Base-by-base conservation (phyloP, 176 grass and related monocot genomes). In the Miscanthus lutarioriparius region DNA sequence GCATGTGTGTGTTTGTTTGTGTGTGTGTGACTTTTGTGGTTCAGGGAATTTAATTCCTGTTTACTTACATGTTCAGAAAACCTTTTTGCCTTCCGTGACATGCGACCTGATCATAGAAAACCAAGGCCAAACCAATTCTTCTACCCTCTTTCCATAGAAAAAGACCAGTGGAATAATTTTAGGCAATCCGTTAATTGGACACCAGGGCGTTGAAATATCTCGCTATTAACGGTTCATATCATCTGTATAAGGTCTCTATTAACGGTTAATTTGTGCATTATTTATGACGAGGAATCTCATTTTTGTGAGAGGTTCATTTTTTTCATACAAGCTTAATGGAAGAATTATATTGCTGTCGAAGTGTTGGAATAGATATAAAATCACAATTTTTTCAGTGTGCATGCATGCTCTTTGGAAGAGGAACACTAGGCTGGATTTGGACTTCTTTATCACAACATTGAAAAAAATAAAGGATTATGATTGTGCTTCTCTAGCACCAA, bases 51-150 rank as follows among this genome's bases (percentile, higher is more conserved):
- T 9, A 82, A 72, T 72, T 59, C 23, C 14, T 82, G 43, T 53
- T 77, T 85, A 28, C 64, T 27, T 70, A n/a, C 16, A 23, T 17
- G 16, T 3, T 41, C 14, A n/a, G 63, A 40, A 68, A 27, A 56
- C 22, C 32, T n/a, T 16, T 9, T 8, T 22, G 14, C 4, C 49
- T 54, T 41, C 80, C 67, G 80, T 82, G 80, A 71, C 67, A 82
- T 82, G 80, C 80, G 67, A 82, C 2, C 48, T 82, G 80, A 82
- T 71, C 0, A 43, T 25, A 10, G 79, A 81, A 82, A 79, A 81
- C 0, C 37, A 41, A 41, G 28, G 43, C 43, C 63, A 67, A 67
- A 80, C 17, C 10, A n/a, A 48, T 47, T 32, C 45, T 45, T n/a
- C n/a, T n/a, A n/a, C n/a, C n/a, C n/a, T n/a, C 30, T 36, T 14